Percentiles rank a stretch among this genome's conserved stretches.
Evolutionary conservation across 345 rosid genomes (phyloP).

Genomic region (Eutrema japonicum): DNA sequence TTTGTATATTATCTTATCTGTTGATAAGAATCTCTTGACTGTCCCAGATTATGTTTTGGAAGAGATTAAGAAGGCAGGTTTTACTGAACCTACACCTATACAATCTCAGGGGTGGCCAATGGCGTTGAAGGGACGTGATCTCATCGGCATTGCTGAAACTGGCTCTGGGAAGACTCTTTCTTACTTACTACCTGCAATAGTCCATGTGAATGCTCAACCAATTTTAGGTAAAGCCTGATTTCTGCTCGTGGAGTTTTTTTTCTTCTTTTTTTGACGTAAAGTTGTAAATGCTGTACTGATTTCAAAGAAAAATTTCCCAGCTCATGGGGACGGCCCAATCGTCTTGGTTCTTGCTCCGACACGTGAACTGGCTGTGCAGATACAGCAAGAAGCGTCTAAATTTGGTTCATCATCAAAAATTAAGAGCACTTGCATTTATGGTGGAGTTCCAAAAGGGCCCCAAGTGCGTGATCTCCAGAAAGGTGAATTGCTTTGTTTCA

Average conservation of each 20-base stretch:
- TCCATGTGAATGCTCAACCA: slow-evolving; percentile 98
- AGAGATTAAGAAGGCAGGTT: slow-evolving; percentile 93
- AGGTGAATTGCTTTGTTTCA: slow-evolving; percentile 64
- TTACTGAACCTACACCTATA: slow-evolving; percentile 93
- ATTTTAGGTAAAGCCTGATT: slow-evolving; percentile 60
- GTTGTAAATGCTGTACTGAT: slow-evolving; percentile 4
- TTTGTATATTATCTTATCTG: background rate
- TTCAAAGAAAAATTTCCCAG: slow-evolving; percentile 41
- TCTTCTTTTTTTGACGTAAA: slow-evolving; percentile 1
- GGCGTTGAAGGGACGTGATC: slow-evolving; percentile 98
- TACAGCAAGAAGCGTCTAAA: slow-evolving; percentile 95
- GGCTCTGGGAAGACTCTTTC: slow-evolving; percentile 99
- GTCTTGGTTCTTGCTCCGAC: slow-evolving; percentile 99
- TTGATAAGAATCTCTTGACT: slow-evolving; percentile 26
- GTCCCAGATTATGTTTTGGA: slow-evolving; percentile 87
- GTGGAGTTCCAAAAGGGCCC: slow-evolving; percentile 99
- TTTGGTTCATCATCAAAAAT: slow-evolving; percentile 96
- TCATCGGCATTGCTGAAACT: slow-evolving; percentile 97
- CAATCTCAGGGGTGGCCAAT: slow-evolving; percentile 99
- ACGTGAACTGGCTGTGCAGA: slow-evolving; percentile 99
- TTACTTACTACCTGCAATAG: slow-evolving; percentile 90
- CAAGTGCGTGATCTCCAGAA: slow-evolving; percentile 99
- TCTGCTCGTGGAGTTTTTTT: background rate
- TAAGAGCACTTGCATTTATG: slow-evolving; percentile 92
- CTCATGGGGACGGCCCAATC: slow-evolving; percentile 97